A percentile compares a stretch with the other conserved stretches of the same genome.
Evolutionary conservation across 2,329 filamentous ascomycete species (phyloP).

Genomic region (Cercospora brassicicola): DNA sequence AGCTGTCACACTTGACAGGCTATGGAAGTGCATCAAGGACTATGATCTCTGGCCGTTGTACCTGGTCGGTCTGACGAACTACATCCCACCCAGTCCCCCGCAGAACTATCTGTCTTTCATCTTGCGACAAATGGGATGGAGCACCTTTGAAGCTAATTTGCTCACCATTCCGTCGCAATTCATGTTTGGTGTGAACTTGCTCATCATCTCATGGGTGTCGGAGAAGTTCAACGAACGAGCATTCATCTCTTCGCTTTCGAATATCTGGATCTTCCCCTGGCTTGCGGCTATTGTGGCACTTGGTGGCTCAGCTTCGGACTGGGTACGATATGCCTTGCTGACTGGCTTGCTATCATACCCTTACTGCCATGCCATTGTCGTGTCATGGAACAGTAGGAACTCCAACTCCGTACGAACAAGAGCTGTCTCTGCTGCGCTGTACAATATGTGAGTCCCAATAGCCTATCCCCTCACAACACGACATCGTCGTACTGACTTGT

Average conservation of each 20-base stretch:
- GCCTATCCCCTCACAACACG: too few relatives aligned
- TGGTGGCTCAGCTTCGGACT: conserved; percentile 35
- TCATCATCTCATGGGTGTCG: conserved; percentile 53
- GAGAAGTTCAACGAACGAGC: conserved; percentile 56
- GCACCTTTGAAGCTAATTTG: conserved; percentile 64
- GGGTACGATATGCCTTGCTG: conserved; percentile 43
- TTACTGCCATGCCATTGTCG: conserved; percentile 48
- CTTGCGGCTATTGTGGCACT: conserved; percentile 51
- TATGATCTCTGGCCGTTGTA: conserved; percentile 46
- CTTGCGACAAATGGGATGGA: conserved; percentile 32
- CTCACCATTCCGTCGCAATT: conserved; percentile 56
- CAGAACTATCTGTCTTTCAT: conserved; percentile 59
- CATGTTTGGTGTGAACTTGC: conserved; percentile 38
- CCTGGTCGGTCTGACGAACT: conserved; percentile 31
- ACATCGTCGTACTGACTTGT: too few relatives aligned
- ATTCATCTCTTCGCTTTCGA: conserved; percentile 45
- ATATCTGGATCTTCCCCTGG: conserved; percentile 60
- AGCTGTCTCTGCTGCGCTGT: conserved; percentile 46
- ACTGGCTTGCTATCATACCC: conserved; percentile 46
- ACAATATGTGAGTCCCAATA: too few relatives aligned
- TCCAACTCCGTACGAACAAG: conserved; percentile 47
- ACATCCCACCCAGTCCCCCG: conserved; percentile 55
- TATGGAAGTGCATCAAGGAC: conserved; percentile 28
- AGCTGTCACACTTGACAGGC: conserved; percentile 50
- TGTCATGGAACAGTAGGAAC: conserved; percentile 46